A percentile compares a stretch with the other conserved stretches of the same genome.
phyloP scores from a whole-genome alignment of 129 eudicot genomes.

The Tagetes erecta region DNA sequence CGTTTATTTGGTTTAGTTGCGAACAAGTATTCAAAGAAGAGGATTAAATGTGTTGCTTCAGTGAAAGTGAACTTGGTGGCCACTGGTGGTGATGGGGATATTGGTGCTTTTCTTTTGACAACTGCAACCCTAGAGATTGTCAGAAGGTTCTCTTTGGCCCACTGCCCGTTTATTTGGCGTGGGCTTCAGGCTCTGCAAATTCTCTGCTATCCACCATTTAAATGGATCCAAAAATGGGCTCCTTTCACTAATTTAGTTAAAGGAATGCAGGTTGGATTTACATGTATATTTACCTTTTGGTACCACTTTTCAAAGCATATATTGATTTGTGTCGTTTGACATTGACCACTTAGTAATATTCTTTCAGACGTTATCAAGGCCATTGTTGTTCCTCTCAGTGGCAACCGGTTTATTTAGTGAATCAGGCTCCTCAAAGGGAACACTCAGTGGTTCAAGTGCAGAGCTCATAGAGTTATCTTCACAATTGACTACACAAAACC shows the following conservation, averaged over 20 bases:
- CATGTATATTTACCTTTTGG: background rate
- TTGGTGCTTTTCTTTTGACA: conserved; percentile 48
- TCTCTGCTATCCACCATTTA: conserved; percentile 61
- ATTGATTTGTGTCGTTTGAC: conserved; percentile 3
- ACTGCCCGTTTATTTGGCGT: conserved; percentile 65
- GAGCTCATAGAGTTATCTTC: conserved; percentile 41
- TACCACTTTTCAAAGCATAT: background rate
- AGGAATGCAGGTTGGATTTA: conserved; percentile 57
- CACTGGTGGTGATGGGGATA: conserved; percentile 41
- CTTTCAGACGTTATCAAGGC: conserved; percentile 59
- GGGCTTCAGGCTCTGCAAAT: conserved; percentile 69
- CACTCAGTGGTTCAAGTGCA: conserved; percentile 36
- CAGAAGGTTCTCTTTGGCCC: conserved; percentile 62
- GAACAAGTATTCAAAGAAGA: conserved; percentile 43
- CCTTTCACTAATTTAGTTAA: conserved; percentile 48
- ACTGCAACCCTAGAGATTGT: conserved; percentile 62
- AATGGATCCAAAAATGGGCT: conserved; percentile 71
- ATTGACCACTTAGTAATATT: conserved; percentile 13
- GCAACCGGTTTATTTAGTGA: conserved; percentile 55
- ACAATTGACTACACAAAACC: conserved; percentile 25
- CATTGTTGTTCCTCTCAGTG: conserved; percentile 64
- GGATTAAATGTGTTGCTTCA: conserved; percentile 44
- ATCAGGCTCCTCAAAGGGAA: conserved; percentile 34
- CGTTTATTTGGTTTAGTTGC: conserved; percentile 48
- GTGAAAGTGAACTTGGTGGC: conserved; percentile 47